Conservation (phyloP, 75 land plant genomes). For the Selaginella moellendorffii region DNA sequence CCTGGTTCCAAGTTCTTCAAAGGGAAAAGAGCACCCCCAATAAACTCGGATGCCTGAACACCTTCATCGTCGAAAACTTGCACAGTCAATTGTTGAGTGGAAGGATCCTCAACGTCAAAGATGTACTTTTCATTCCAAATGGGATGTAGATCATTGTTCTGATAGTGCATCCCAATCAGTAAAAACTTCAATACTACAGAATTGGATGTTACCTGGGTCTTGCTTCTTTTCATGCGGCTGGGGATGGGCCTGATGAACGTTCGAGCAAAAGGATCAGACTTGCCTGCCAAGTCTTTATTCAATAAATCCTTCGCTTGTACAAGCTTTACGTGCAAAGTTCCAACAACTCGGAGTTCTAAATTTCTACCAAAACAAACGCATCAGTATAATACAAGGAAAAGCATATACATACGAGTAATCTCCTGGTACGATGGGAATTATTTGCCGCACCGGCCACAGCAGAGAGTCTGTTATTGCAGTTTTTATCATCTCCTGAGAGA, state of each 20-base stretch:
- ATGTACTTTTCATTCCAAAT: slow-evolving; percentile 92
- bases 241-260: slow-evolving; percentile 55
- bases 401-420: slow-evolving; percentile 47
- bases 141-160: slow-evolving; percentile 72
- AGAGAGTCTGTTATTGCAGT: slow-evolving; percentile 76
- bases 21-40: neutral
- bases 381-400: neutral
- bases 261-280: slow-evolving; percentile 85
- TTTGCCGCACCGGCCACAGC: slow-evolving; percentile 73
- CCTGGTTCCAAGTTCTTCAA: slow-evolving; percentile 52
- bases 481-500: slow-evolving; percentile 50
- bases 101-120: slow-evolving; percentile 65
- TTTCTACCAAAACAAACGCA: neutral
- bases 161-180: no score
- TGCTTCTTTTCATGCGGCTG: slow-evolving; percentile 66
- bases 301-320: slow-evolving; percentile 73
- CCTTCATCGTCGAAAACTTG: slow-evolving; percentile 70
- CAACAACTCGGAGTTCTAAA: slow-evolving; percentile 32
- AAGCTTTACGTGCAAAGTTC: slow-evolving; percentile 73
- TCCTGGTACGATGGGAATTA: slow-evolving; percentile 74
- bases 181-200: slow-evolving; percentile 4
- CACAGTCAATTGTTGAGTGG: slow-evolving; percentile 55
- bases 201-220: slow-evolving; percentile 53
- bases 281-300: slow-evolving; percentile 67
- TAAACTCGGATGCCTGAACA: neutral